phyloP scores from a whole-genome alignment of 441 rosid genomes.

The Kokia cookei region DNA sequence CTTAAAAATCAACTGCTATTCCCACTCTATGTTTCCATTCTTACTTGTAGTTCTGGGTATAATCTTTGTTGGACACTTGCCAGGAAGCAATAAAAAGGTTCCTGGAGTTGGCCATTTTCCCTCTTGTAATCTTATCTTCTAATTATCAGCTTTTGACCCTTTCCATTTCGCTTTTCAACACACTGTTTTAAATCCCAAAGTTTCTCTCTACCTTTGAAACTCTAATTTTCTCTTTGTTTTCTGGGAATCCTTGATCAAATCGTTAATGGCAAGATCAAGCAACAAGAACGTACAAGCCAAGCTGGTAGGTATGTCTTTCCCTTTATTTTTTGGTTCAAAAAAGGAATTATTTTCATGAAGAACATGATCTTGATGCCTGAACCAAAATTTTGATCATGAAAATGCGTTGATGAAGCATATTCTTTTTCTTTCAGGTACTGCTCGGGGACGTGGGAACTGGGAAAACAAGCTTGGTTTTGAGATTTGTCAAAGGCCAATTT shows the following conservation, averaged over 20 bases:
- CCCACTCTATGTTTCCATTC: not conserved
- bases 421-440: conserved; percentile 39
- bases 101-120: conserved; percentile 3
- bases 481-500: conserved; percentile 75
- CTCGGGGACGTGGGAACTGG: conserved; percentile 88
- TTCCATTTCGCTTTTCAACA: conserved; percentile 11
- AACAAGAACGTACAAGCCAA: conserved; percentile 78
- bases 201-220: not conserved
- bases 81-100: not conserved
- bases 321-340: not conserved
- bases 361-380: not conserved
- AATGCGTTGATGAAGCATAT: not conserved
- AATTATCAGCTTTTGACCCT: not conserved
- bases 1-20: not conserved
- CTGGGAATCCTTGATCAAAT: conserved; percentile 7
- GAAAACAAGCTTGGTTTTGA: conserved; percentile 66
- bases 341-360: not conserved
- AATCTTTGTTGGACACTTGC: not conserved
- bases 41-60: not conserved
- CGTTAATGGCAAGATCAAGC: conserved; percentile 41
- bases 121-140: not conserved
- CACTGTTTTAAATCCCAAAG: not conserved
- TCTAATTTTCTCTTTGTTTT: conserved; percentile 5
- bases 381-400: not conserved
- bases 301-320: conserved; percentile 77